Base-by-base conservation (phyloP, 129 eudicot genomes). In the Arctium lappa region DNA sequence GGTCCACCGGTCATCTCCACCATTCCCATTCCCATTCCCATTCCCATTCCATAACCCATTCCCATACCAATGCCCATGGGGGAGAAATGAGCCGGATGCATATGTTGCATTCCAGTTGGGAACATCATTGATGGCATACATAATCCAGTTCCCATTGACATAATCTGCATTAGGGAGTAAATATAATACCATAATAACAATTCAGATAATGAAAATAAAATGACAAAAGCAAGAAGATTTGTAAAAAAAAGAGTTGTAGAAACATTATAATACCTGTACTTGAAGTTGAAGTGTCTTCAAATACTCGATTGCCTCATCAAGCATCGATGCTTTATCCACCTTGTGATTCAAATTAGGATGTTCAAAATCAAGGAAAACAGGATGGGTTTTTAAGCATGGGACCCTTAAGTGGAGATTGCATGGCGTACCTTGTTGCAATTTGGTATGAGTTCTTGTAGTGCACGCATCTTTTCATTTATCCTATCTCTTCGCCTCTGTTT, bases 281-380 rank as follows among this genome's bases (percentile, higher is more conserved):
- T 96, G 99, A 80, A 96, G 93, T 83, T 96, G 98, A 81, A 96
- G 99, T 60, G 97, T 96, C 86, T 96, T 96, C 76, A 96, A 86
- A 83, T 96, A 96, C 87, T 96, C 99, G 63, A 93, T 96, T 77
- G 98, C 99, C 88, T 96, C 99, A 83, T 96, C 99, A 73, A 96
- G 99, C 99, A 96, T 93, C 62, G 99, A 93, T 60, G 99, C 99
- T 93, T 96, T 96, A 84, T 96, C 99, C 66, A 89, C 98, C 99
- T 96, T 82, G n/a, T 62, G 34, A 50, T 83, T 31, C 4, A 71
- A 76, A 81, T 38, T 44, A 8, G 33, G 56, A 53, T 1, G 36
- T 2, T 46, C 15, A 50, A 76, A 33, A 32, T 38, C 8, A 42
- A 80, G 50, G 11, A 44, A 5, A 53, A 22, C 9, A 31, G 2